Base-by-base conservation (phyloP, 306 rosid genomes). In the Prunus salicina region DNA sequence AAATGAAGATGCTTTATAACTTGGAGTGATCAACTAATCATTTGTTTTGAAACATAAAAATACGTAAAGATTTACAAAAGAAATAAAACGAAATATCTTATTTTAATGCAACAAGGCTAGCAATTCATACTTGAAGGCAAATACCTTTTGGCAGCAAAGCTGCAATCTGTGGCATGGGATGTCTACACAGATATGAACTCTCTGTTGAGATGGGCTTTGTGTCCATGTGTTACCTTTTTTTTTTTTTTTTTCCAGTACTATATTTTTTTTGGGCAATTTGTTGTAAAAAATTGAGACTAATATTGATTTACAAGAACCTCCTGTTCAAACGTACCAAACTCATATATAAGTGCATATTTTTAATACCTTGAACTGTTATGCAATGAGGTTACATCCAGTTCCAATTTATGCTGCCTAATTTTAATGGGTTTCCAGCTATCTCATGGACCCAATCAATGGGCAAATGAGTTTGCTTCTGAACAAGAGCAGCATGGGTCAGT, bases 361-460 rank as follows among this genome's bases (percentile, higher is more conserved):
- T 73, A 24, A 3, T 43, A 46, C 60, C 20, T 46, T 46, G 47
- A 45, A 45, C 58, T 25, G 25, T 43, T 74, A 8, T 57, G 56
- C 53, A 25, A 32, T 46, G 11, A 58, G 52, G 38, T 45, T 5
- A 28, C 45, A 2, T 1, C 5, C 46, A 8, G 8, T 32, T 55
- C 27, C 55, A 13, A 14, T 16, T 58, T 82, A 16, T 76, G 77
- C 74, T 78, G 24, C 69, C 71, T 86, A 41, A 76, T 84, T 74
- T 52, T 78, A 63, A 52, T 76, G 74, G 64, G 65, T 83, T 90
- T 76, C 84, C 83, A 95, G 99, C 79, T 56, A 76, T 86, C 92
- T 62, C 83, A 69, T 57, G 87, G 87, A 74, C 79, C 93, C 75
- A 88, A 85, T 73, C 93, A 69, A 71, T 96, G 99, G 99, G 98